A percentile compares a stretch with the other conserved stretches of the same genome.
Conservation (phyloP, 1,284 basidiomycete genomes). For the Volvariella volvacea region DNA sequence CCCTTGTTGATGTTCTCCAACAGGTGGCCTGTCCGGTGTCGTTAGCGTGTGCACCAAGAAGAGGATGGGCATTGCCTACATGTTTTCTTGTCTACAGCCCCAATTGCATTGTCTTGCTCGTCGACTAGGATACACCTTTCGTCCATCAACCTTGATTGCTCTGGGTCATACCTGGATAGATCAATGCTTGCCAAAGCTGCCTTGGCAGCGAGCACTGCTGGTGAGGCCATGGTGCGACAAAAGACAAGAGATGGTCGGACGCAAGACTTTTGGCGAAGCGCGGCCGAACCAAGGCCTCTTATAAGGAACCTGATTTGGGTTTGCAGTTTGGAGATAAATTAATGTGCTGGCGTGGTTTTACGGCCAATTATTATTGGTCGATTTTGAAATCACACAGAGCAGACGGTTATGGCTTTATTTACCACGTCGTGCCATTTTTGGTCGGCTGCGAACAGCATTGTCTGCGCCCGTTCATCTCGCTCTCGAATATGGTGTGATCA, state of each 20-base stretch:
- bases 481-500: too few relatives aligned
- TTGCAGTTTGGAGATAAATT: slow-evolving; percentile 12
- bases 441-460: too few relatives aligned
- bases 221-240: slow-evolving; percentile 39
- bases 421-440: too few relatives aligned
- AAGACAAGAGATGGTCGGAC: slow-evolving; percentile 6
- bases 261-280: slow-evolving; percentile 3
- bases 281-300: slow-evolving; percentile 14
- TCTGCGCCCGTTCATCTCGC: too few relatives aligned
- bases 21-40: slow-evolving; percentile 67
- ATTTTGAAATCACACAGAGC: too few relatives aligned
- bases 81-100: slow-evolving; percentile 95
- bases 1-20: slow-evolving; percentile 98
- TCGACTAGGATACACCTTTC: slow-evolving; percentile 96
- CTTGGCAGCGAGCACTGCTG: slow-evolving; percentile 51
- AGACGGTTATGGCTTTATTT: too few relatives aligned
- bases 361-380: background rate
- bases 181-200: slow-evolving; percentile 65
- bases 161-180: slow-evolving; percentile 70
- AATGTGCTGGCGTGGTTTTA: slow-evolving; percentile 5
- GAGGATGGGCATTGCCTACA: slow-evolving; percentile 55
- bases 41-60: slow-evolving; percentile 4
- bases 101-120: slow-evolving; percentile 82
- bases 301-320: slow-evolving; percentile 9
- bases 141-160: slow-evolving; percentile 90